Conservation (phyloP, 495 filamentous ascomycete genomes). For the Penicillium coprophilum region DNA sequence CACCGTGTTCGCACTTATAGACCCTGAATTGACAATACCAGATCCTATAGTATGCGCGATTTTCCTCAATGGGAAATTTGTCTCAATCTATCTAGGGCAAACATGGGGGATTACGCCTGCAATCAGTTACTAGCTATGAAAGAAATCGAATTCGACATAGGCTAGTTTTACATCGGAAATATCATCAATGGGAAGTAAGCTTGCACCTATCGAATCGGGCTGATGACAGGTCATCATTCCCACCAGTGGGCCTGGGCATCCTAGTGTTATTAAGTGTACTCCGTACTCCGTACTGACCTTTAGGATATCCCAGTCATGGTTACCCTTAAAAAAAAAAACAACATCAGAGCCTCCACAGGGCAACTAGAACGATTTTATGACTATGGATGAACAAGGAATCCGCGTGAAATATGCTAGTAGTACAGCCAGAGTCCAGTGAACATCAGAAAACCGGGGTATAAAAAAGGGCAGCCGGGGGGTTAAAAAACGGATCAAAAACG, state of each 20-base stretch:
- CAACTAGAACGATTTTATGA: slow-evolving; percentile 19
- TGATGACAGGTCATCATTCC: slow-evolving; percentile 6
- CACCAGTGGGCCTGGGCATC: not conserved
- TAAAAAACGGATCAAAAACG: slow-evolving; percentile 9
- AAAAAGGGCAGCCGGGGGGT: slow-evolving; percentile 24
- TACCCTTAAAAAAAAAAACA: too few relatives aligned
- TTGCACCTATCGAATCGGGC: slow-evolving; percentile 6
- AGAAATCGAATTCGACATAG: not conserved
- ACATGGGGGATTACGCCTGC: slow-evolving; percentile 19
- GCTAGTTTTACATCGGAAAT: not conserved
- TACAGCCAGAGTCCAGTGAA: slow-evolving; percentile 42
- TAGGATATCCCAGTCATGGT: not conserved
- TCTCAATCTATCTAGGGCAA: slow-evolving; percentile 10
- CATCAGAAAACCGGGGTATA: slow-evolving; percentile 40
- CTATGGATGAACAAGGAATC: slow-evolving; percentile 21
- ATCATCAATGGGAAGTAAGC: not conserved
- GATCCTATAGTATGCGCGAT: slow-evolving; percentile 13
- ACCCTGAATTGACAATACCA: not conserved
- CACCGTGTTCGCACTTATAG: not conserved
- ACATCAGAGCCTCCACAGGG: slow-evolving; percentile 7
- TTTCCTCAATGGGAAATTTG: slow-evolving; percentile 13
- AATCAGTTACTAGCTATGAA: slow-evolving; percentile 2
- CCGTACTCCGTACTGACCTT: too few relatives aligned
- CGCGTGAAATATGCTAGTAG: slow-evolving; percentile 29
- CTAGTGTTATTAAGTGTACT: not conserved